Evolutionary conservation across 495 filamentous ascomycete species (phyloP), one percentile per base, ranked within the genome.

Genomic region (Xylaria curta): DNA sequence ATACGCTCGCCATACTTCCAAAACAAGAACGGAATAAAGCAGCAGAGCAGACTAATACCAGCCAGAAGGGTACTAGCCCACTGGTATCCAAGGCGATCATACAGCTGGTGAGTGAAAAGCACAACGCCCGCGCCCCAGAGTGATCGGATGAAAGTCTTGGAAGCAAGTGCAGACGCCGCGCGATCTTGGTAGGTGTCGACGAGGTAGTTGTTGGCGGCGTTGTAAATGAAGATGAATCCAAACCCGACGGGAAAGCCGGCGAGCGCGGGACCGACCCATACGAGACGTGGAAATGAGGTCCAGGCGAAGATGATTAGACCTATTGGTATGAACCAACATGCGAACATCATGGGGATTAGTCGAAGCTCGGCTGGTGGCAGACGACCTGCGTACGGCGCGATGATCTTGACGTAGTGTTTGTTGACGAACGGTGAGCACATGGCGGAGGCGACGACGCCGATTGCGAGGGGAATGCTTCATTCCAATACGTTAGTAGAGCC

Each of bases 181-280:
- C 93, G 91, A 78, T 93, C 89, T 78, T 93, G 91, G 81, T 95
- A 95, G 0, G 91, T 90, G 80, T 96, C 93, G 67, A 96, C 92
- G 75, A 86, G 72, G 78, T 94, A 94, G 82, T 95, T 94, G 82
- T 84, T 94, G 62, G 92, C 92, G 10, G 91, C 85, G 82, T 94
- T 95, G 81, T 95, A 95, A 28, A 95, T 82, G 82, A 94, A 94
- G 77, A 95, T 93, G 78, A 96, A 94, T 31, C 93, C 93, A 78
- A 95, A 94, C 8, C 92, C 93, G 66, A 95, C 88, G 9, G 92
- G 91, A 74, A 91, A 90, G 46, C 93, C 93, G 31, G 89, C 93
- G 15, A 96, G 83, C 2, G 85, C 84, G 3, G 92, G 91, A 0
- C 91, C 93, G 60, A 89, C 84, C 92, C 92, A 95, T 74, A 80